Base-by-base conservation (phyloP, 2,329 filamentous ascomycete genomes). In the Fusarium hostae region DNA sequence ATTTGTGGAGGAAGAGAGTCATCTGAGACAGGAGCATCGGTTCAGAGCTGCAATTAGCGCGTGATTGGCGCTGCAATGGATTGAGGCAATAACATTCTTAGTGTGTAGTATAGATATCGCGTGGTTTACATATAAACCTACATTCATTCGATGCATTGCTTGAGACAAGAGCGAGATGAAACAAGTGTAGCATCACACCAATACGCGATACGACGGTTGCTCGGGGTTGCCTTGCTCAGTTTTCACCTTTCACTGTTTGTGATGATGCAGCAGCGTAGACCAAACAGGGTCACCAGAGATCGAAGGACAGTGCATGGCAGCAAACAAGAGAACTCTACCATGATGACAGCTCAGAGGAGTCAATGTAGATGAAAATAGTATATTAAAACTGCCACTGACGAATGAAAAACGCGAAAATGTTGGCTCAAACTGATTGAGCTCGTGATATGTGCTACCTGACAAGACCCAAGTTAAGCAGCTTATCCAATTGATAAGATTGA, bases 321-420 rank as follows among this genome's bases (percentile, higher is more conserved):
- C 9, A 43, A 16, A 5, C 5, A 43, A 4, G 24, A 15, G 9
- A 11, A 13, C 4, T 9, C 6, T 9, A 24, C 6, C 4, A 43
- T 43, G n/a, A 11, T 10, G 16, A 9, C 9, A 40, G n/a, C 16
- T 16, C 20, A 32, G 13, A 2, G 9, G 1, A 9, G 12, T n/a
- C 3, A 4, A 11, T 3, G 3, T 5, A 5, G 2, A 12, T 15
- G 4, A 11, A 5, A 30, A 32, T 3, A 6, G 8, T 48, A 4
- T 12, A 32, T 48, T 32, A 22, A 32, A 47, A 16, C 9, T 47
- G 20, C 1, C 6, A 16, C 11, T 15, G 18, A 22, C 7, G n/a
- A 41, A 41, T 41, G 15, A 16, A 22, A 22, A 15, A 13, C 0
- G 9, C 2, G n/a, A 22, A 9, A 9, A n/a, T 15, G n/a, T 9